Conservation (phyloP, 2,329 filamentous ascomycete species). For the Phaeosphaeriaceae sp. region DNA sequence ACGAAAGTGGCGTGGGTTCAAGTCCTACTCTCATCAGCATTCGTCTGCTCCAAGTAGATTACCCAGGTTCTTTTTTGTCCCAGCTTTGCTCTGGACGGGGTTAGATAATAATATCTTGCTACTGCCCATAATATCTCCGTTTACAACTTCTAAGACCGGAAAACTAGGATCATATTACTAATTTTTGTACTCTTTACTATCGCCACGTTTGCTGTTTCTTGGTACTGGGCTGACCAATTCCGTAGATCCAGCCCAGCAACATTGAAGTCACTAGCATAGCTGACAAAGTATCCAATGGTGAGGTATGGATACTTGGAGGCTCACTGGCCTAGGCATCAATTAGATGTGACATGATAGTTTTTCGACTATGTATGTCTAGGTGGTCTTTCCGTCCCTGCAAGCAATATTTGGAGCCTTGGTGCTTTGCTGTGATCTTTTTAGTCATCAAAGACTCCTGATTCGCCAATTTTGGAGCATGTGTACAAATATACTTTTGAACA, state of each 20-base stretch:
- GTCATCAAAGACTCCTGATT: neutral
- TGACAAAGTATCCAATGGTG: slow-evolving; percentile 82
- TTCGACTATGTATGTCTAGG: neutral
- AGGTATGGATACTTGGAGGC: slow-evolving; percentile 78
- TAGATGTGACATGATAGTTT: neutral
- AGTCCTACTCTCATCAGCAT: slow-evolving; percentile 50
- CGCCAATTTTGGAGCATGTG: neutral
- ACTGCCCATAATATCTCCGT: too few species aligned
- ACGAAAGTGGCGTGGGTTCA: slow-evolving; percentile 49
- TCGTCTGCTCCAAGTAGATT: slow-evolving; percentile 33
- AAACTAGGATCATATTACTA: too few species aligned
- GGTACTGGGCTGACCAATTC: slow-evolving; percentile 13
- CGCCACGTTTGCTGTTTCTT: neutral
- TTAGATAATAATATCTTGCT: slow-evolving; percentile 2
- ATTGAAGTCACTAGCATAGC: slow-evolving; percentile 78
- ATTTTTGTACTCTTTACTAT: neutral
- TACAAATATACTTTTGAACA: neutral
- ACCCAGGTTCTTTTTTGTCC: slow-evolving; percentile 35
- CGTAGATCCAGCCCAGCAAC: slow-evolving; percentile 75
- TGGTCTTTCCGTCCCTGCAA: neutral
- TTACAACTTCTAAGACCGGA: too few species aligned
- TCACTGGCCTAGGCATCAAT: slow-evolving; percentile 54
- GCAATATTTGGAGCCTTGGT: neutral
- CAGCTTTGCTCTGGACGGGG: too few species aligned
- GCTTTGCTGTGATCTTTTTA: too few species aligned